Conservation (phyloP, 495 filamentous ascomycete genomes). For the Aspergillus sclerotioniger region DNA sequence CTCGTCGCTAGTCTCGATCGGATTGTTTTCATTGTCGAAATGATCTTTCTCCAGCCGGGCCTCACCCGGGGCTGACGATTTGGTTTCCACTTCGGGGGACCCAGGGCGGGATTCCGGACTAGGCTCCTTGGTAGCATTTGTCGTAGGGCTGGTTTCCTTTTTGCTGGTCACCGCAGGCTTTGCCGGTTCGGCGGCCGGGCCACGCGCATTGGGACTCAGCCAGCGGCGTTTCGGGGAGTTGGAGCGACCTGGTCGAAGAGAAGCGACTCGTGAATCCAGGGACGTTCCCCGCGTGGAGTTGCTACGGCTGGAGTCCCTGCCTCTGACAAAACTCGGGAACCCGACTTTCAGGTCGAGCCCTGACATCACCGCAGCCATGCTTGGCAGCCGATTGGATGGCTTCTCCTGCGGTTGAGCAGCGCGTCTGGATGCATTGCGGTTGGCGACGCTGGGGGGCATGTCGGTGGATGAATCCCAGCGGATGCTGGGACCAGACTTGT, state of each 20-base stretch:
- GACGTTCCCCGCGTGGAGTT: constrained; percentile 49
- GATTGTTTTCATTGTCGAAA: constrained; percentile 55
- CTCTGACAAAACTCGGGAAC: constrained; percentile 37
- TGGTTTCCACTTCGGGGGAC: constrained; percentile 30
- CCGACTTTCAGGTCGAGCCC: constrained; percentile 36
- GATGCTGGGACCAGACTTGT: constrained; percentile 18
- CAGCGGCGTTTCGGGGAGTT: constrained; percentile 53
- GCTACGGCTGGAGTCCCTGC: constrained; percentile 42
- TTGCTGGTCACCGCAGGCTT: constrained; percentile 39
- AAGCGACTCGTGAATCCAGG: constrained; percentile 64
- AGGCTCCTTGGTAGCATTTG: constrained; percentile 53
- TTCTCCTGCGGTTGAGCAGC: constrained; percentile 19
- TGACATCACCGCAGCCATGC: constrained; percentile 41
- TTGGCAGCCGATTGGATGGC: constrained; percentile 23
- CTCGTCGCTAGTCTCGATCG: constrained; percentile 53
- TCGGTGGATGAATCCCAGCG: constrained; percentile 26
- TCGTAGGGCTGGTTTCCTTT: constrained; percentile 54
- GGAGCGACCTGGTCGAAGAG: constrained; percentile 55
- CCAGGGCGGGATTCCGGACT: constrained; percentile 30
- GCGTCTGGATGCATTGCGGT: constrained; percentile 13
- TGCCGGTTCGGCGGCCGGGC: constrained; percentile 35
- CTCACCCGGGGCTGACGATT: constrained; percentile 31
- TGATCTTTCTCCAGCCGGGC: constrained; percentile 74
- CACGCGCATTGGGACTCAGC: constrained; percentile 32
- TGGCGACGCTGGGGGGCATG: constrained; percentile 16